phyloP scores from a whole-genome alignment of 2,329 filamentous ascomycete genomes.

The Calonectria pteridis region DNA sequence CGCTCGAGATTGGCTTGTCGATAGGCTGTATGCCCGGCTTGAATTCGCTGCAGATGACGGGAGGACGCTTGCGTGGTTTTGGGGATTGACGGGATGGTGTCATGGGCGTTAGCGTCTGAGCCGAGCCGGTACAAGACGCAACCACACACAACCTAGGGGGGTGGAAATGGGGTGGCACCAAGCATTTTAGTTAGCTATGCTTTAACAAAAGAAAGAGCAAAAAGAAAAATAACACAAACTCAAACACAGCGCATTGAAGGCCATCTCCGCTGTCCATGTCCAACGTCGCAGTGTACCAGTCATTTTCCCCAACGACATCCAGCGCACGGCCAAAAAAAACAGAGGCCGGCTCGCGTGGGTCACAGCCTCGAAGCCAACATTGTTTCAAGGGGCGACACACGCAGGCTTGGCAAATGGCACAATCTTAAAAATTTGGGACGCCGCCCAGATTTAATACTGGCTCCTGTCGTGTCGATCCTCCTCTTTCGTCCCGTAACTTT shows the following conservation, averaged over 20 bases:
- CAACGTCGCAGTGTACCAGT: background rate
- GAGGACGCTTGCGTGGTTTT: background rate
- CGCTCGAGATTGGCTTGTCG: background rate
- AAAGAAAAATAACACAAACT: background rate
- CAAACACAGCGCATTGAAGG: background rate
- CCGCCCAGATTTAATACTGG: background rate
- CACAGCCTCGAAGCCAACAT: conserved; percentile 10
- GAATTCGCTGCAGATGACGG: background rate
- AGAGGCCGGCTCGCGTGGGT: conserved; percentile 6
- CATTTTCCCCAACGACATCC: background rate
- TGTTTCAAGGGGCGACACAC: conserved; percentile 9
- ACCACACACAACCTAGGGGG: background rate
- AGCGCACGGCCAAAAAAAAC: background rate
- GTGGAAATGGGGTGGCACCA: background rate
- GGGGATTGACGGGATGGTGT: background rate
- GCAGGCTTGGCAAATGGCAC: conserved; percentile 11
- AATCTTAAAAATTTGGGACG: background rate
- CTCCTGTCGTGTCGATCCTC: background rate
- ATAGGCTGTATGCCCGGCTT: background rate
- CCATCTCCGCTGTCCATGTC: background rate
- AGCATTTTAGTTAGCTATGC: background rate
- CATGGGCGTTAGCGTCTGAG: background rate
- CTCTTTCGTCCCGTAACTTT: background rate
- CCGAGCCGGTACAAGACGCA: background rate
- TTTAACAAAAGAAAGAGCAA: background rate